A percentile compares a stretch with the other conserved stretches of the same genome.
Evolutionary conservation across 2,329 filamentous ascomycete species (phyloP).

Genomic region (Alternaria sp.): DNA sequence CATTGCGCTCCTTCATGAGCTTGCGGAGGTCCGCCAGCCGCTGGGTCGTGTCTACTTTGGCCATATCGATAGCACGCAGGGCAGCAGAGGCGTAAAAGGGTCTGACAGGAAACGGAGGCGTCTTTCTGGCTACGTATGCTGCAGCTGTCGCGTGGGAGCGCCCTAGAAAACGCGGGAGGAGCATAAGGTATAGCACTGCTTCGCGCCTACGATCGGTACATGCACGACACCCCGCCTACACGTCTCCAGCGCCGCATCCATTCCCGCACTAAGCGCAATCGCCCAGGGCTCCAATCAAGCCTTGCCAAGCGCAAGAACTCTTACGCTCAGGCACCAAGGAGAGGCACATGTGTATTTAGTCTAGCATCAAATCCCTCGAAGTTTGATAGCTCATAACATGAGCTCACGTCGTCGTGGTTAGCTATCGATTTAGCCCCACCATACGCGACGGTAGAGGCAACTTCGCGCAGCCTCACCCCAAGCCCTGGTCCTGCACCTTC

Average conservation of each 20-base stretch:
- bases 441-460: slow-evolving; percentile 26
- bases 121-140: slow-evolving; percentile 37
- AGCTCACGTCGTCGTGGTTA: slow-evolving; percentile 9
- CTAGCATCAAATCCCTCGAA: background rate
- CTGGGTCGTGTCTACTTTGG: slow-evolving; percentile 78
- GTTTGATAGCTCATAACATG: slow-evolving; percentile 23
- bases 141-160: slow-evolving; percentile 40
- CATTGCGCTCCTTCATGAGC: slow-evolving; percentile 85
- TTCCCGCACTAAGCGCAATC: slow-evolving; percentile 16
- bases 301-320: slow-evolving; percentile 13
- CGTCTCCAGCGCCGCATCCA: slow-evolving; percentile 6
- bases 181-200: slow-evolving; percentile 33
- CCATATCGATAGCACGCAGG: slow-evolving; percentile 67
- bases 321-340: slow-evolving; percentile 3
- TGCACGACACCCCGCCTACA: slow-evolving; percentile 33
- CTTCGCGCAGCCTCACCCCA: background rate
- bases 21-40: slow-evolving; percentile 79
- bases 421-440: slow-evolving; percentile 17
- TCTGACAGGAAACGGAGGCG: slow-evolving; percentile 25
- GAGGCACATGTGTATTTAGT: slow-evolving; percentile 1
- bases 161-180: slow-evolving; percentile 40
- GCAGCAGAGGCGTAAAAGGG: slow-evolving; percentile 44
- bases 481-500: slow-evolving; percentile 1
- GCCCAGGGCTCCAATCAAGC: slow-evolving; percentile 10
- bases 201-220: slow-evolving; percentile 33